A percentile compares a stretch with the other conserved stretches of the same genome.
Evolutionary conservation across 805 yeast genomes (phyloP).

Genomic region (Wickerhamomyces bisporus): DNA sequence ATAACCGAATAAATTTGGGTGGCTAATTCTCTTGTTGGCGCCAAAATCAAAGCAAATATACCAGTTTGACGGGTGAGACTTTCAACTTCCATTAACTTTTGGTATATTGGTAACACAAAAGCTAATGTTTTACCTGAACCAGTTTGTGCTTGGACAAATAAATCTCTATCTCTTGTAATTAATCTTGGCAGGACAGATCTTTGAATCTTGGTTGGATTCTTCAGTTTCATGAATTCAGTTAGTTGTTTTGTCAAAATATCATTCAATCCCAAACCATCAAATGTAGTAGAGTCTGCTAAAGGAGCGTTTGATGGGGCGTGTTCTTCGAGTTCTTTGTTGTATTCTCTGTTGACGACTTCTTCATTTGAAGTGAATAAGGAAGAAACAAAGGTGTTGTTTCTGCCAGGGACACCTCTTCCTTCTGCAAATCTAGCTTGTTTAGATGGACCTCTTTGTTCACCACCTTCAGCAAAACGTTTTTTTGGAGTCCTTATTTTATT

Average conservation of each 20-base stretch:
- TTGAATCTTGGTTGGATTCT: conserved; percentile 84
- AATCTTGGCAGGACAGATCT: conserved; percentile 68
- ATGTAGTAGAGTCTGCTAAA: conserved; percentile 54
- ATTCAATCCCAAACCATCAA: conserved; percentile 66
- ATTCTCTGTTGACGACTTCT: conserved; percentile 37
- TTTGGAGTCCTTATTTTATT: not conserved
- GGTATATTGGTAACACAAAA: conserved; percentile 77
- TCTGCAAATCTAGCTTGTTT: conserved; percentile 40
- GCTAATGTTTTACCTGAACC: conserved; percentile 97
- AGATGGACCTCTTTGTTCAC: conserved; percentile 21
- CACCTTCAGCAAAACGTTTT: conserved; percentile 2
- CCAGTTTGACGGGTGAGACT: conserved; percentile 62
- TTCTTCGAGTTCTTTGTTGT: conserved; percentile 29
- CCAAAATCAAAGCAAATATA: conserved; percentile 78
- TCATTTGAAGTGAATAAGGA: conserved; percentile 77
- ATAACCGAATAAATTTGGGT: conserved; percentile 81
- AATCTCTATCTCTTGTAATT: conserved; percentile 44
- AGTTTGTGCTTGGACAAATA: conserved; percentile 93
- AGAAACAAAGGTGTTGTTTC: conserved; percentile 66
- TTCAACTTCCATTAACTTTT: conserved; percentile 56
- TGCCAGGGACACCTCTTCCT: conserved; percentile 46
- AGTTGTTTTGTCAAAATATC: conserved; percentile 49
- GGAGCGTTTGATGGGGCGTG: conserved; percentile 83
- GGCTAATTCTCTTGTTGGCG: conserved; percentile 95
- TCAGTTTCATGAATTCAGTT: conserved; percentile 46